phyloP scores from a whole-genome alignment of 176 grass and related monocot species.

The Avena sativa region DNA sequence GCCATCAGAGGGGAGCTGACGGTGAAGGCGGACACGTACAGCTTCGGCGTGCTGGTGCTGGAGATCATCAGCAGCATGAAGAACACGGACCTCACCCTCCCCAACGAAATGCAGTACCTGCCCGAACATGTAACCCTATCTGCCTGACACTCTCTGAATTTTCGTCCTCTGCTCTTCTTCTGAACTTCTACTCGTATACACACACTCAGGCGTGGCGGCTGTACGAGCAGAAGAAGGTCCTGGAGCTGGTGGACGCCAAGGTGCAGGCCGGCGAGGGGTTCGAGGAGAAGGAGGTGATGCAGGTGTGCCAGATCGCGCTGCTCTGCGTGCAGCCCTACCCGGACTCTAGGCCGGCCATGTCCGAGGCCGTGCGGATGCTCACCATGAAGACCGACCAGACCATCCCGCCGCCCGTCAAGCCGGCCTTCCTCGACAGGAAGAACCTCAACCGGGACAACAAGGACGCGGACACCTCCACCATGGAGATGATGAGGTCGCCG shows the following conservation, averaged over 20 bases:
- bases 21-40: conserved; percentile 77
- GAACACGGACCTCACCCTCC: conserved; percentile 61
- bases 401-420: conserved; percentile 45
- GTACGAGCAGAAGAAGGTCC: conserved; percentile 52
- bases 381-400: conserved; percentile 49
- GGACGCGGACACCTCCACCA: conserved; percentile 36
- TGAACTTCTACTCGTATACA: not conserved
- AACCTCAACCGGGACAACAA: conserved; percentile 42
- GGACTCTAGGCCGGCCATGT: conserved; percentile 54
- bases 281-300: conserved; percentile 39
- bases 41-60: conserved; percentile 71
- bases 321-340: conserved; percentile 60
- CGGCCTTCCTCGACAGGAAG: conserved; percentile 64
- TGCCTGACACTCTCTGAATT: not conserved
- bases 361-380: conserved; percentile 56
- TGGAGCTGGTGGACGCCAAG: conserved; percentile 49
- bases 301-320: conserved; percentile 59
- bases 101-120: conserved; percentile 58
- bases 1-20: conserved; percentile 70
- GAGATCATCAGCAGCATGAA: conserved; percentile 72
- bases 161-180: not conserved
- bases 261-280: conserved; percentile 35
- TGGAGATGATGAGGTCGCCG: conserved; percentile 49
- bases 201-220: conserved; percentile 54
- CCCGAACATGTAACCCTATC: conserved; percentile 38